These are phyloP conservation scores for Xylona heveae DNA, from an alignment of 495 filamentous ascomycete genomes.

Conservation along the genomic window DNA sequence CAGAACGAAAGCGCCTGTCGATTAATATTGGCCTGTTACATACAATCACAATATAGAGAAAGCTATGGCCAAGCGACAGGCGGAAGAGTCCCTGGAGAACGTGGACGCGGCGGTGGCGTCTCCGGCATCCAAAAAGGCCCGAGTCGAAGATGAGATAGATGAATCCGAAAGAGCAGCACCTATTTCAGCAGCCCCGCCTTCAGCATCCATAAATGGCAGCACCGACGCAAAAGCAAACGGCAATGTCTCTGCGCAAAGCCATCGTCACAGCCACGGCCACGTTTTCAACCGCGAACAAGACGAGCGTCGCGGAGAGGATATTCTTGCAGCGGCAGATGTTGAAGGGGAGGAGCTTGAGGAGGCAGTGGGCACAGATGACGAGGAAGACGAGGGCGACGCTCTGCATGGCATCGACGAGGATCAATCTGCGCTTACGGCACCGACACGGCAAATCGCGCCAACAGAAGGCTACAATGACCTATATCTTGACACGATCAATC, in stretches of 20 bases:
- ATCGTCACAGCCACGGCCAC: slow-evolving; percentile 21
- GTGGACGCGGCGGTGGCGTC: slow-evolving; percentile 32
- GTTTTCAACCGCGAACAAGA: slow-evolving; percentile 16
- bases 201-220: slow-evolving; percentile 14
- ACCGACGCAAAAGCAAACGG: slow-evolving; percentile 21
- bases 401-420: too few species aligned
- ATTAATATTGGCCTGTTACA: too few species aligned
- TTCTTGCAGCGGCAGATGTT: slow-evolving; percentile 18
- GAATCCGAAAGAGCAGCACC: slow-evolving; percentile 9
- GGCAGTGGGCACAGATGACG: slow-evolving; percentile 19
- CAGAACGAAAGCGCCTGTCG: too few species aligned
- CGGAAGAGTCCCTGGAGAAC: slow-evolving; percentile 55
- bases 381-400: slow-evolving; percentile 20
- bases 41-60: too few species aligned
- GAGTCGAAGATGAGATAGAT: slow-evolving; percentile 29
- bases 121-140: slow-evolving; percentile 56
- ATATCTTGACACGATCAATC: slow-evolving; percentile 94
- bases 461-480: slow-evolving; percentile 83
- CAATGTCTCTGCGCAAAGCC: slow-evolving; percentile 14
- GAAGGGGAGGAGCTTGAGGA: slow-evolving; percentile 20
- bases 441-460: slow-evolving; percentile 44
- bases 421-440: slow-evolving; percentile 19
- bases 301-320: slow-evolving; percentile 18
- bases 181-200: slow-evolving; percentile 12
- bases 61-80: slow-evolving; percentile 69